These are phyloP conservation scores for Arabidopsis lyrata DNA, from an alignment of 441 rosid genomes.

Conservation along the genomic window DNA sequence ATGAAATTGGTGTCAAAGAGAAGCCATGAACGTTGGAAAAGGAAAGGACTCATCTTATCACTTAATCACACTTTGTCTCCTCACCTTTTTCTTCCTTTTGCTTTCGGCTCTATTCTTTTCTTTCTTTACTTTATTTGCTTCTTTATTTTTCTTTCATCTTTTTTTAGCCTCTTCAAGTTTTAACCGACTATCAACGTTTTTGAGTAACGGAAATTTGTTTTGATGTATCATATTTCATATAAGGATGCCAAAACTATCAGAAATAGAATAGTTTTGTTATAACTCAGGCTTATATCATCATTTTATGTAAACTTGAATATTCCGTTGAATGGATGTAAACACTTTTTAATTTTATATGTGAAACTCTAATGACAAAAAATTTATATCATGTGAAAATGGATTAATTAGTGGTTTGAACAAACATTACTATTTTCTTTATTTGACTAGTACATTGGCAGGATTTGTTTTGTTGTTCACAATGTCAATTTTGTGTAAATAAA, in stretches of 20 bases:
- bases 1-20: slow-evolving; percentile 3
- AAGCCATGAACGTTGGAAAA: slow-evolving; percentile 35
- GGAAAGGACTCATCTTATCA: slow-evolving; percentile 36
- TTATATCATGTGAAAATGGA: neutral
- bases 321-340: slow-evolving; percentile 18
- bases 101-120: slow-evolving; percentile 42
- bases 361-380: neutral
- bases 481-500: slow-evolving; percentile 13
- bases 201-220: neutral
- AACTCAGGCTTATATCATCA: neutral
- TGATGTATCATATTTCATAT: slow-evolving; percentile 1
- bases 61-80: slow-evolving; percentile 42
- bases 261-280: neutral
- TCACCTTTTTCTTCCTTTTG: slow-evolving; percentile 29
- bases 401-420: slow-evolving; percentile 22
- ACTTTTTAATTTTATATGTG: neutral
- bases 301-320: slow-evolving; percentile 7
- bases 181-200: slow-evolving; percentile 18
- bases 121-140: slow-evolving; percentile 20
- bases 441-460: slow-evolving; percentile 26
- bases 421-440: slow-evolving; percentile 7
- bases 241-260: neutral
- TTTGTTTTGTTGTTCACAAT: slow-evolving; percentile 27
- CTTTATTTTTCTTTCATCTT: slow-evolving; percentile 12
- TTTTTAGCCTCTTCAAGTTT: slow-evolving; percentile 3